These are phyloP conservation scores for Coniochaeta prunicola DNA, from an alignment of 2,329 filamentous ascomycete genomes.

Conservation along the genomic window DNA sequence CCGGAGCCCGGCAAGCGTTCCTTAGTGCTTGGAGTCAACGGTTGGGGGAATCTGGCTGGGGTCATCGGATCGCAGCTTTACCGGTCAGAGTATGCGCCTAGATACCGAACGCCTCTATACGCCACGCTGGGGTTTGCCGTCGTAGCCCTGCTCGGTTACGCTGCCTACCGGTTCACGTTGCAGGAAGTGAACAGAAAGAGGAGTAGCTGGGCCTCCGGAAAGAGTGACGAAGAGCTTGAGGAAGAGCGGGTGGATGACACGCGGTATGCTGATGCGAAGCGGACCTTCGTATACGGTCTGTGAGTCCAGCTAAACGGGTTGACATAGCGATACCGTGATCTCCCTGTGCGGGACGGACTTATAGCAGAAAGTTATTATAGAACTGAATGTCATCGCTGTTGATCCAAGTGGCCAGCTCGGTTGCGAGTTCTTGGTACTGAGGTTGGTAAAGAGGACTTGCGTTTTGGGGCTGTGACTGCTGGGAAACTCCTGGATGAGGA, in stretches of 20 bases:
- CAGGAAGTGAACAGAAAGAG: conserved; percentile 17
- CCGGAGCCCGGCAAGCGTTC: conserved; percentile 21
- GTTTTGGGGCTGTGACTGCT: background rate
- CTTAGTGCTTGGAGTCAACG: conserved; percentile 25
- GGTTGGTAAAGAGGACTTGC: background rate
- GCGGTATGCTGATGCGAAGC: conserved; percentile 20
- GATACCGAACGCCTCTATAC: conserved; percentile 22
- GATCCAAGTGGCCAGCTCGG: background rate
- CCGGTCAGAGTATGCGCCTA: conserved; percentile 20
- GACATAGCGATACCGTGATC: too few relatives aligned
- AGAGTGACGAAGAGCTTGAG: conserved; percentile 15
- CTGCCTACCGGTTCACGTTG: conserved; percentile 20
- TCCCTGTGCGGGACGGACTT: too few relatives aligned
- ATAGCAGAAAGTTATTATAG: background rate
- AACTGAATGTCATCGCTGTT: background rate
- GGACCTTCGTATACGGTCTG: conserved; percentile 21
- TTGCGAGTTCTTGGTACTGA: background rate
- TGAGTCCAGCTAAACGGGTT: conserved; percentile 5
- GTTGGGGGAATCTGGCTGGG: conserved; percentile 25
- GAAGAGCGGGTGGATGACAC: conserved; percentile 11
- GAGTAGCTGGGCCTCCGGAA: conserved; percentile 5
- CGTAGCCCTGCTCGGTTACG: conserved; percentile 21
- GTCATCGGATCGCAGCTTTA: conserved; percentile 22
- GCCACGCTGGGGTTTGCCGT: conserved; percentile 22
- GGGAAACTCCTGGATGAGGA: background rate